Percentiles rank a stretch among this genome's conserved stretches.
phyloP scores from a whole-genome alignment of 2,329 filamentous ascomycete genomes.

The Penicillium expansum region DNA sequence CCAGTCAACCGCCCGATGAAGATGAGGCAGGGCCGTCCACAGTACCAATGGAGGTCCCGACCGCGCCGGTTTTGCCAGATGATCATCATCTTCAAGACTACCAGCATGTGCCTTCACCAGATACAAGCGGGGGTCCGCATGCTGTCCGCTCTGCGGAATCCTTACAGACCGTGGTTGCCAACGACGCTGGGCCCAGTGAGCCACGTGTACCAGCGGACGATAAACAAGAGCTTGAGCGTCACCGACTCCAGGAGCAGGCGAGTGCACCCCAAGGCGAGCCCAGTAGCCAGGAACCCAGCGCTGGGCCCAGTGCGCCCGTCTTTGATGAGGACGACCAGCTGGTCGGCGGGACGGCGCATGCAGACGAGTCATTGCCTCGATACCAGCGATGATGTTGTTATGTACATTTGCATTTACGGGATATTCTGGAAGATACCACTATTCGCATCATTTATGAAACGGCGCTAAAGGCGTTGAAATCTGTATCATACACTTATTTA shows the following conservation, averaged over 20 bases:
- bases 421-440: slow-evolving; percentile 36
- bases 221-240: slow-evolving; percentile 73
- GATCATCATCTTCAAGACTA: slow-evolving; percentile 56
- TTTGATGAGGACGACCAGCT: slow-evolving; percentile 56
- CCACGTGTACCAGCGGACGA: slow-evolving; percentile 56
- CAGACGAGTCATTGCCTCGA: slow-evolving; percentile 43
- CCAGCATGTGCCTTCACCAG: slow-evolving; percentile 28
- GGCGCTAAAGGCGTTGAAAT: slow-evolving; percentile 17
- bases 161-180: slow-evolving; percentile 30
- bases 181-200: slow-evolving; percentile 41
- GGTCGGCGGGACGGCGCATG: slow-evolving; percentile 37
- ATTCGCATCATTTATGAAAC: slow-evolving; percentile 21
- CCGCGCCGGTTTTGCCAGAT: slow-evolving; percentile 45
- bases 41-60: slow-evolving; percentile 36
- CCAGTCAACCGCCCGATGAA: slow-evolving; percentile 68
- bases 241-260: slow-evolving; percentile 60
- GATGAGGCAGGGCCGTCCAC: slow-evolving; percentile 48
- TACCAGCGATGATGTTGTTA: slow-evolving; percentile 41
- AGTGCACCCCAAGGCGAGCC: slow-evolving; percentile 54
- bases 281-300: slow-evolving; percentile 13
- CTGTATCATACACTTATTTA: slow-evolving; percentile 20
- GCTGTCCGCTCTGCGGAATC: slow-evolving; percentile 31
- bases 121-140: slow-evolving; percentile 20
- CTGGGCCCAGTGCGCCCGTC: slow-evolving; percentile 56
- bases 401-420: slow-evolving; percentile 33